These are phyloP conservation scores for Neurospora sp. DNA, from an alignment of 2,329 filamentous ascomycete genomes.

Conservation along the genomic window DNA sequence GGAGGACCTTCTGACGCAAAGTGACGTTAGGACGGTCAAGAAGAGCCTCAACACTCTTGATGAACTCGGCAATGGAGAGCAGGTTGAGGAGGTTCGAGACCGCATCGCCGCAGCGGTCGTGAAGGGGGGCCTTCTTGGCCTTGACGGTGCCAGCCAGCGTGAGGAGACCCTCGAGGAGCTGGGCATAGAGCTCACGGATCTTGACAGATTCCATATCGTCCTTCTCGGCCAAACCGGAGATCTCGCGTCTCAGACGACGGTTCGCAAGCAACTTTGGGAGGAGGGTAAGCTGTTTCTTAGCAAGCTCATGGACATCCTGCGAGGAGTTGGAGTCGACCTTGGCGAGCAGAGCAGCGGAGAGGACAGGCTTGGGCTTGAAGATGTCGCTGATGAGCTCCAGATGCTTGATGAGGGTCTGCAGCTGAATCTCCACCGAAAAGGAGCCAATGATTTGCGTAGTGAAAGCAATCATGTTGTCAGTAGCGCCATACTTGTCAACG, in stretches of 20 bases:
- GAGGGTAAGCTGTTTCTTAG: constrained; percentile 44
- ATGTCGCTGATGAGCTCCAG: constrained; percentile 66
- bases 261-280: constrained; percentile 49
- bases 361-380: constrained; percentile 61
- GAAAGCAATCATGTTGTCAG: constrained; percentile 64
- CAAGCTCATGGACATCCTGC: constrained; percentile 39
- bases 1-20: constrained; percentile 68
- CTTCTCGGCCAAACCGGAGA: constrained; percentile 44
- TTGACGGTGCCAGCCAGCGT: constrained; percentile 56
- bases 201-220: constrained; percentile 58
- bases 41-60: constrained; percentile 76
- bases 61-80: constrained; percentile 77
- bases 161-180: constrained; percentile 55
- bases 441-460: constrained; percentile 61
- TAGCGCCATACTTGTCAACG: constrained; percentile 77
- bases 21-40: constrained; percentile 66
- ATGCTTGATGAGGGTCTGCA: constrained; percentile 68
- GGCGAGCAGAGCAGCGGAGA: constrained; percentile 64
- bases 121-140: constrained; percentile 39
- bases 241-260: constrained; percentile 44
- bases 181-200: constrained; percentile 58
- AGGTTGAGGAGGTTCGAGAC: constrained; percentile 75
- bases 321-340: constrained; percentile 33
- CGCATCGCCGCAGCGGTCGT: constrained; percentile 54
- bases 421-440: constrained; percentile 65